Base-by-base conservation (phyloP, 768 basidiomycete species). In the Chiua virens region DNA sequence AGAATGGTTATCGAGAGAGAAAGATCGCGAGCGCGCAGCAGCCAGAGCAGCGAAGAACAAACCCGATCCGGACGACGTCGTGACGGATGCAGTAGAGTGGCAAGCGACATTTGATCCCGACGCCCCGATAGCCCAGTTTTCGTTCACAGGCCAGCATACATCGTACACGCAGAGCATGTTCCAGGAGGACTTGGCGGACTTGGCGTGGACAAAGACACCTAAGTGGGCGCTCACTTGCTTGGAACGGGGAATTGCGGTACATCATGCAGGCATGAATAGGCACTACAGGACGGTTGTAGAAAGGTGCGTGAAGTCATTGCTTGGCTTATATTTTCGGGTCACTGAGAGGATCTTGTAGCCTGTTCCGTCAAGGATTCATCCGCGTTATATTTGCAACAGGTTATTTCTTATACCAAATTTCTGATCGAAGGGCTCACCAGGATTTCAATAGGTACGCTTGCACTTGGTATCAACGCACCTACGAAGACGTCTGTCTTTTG, bases 401-500 rank as follows among this genome's bases (percentile, higher is more conserved):
- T 80, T 44, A 17, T 63, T 44, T 28, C 14, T 15, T 42, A 8
- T 25, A 47, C 3, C 3, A 18, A 4, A 1, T 10, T 27, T 44
- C 28, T 17, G 23, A 47, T 22, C 20, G 10, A 56, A 43, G 8
- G 15, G 4, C 13, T 54, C 22, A 58, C 14, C 9, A 15, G 32
- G 27, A 36, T 11, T 41, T 17, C 11, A 2, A n/a, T 45, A 82
- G 83, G 81, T 1, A 87, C 86, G 6, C 71, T 88, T 48, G 86
- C 87, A 1, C 71, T 89, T 14, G 87, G 87, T 50, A 89, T 89
- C 59, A 89, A 89, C 59, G 86, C 85, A 0, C 87, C 87, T 1
- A 76, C 84, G 0, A 85, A 79, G 58, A 84, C 87, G 0, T 74
- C 80, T 2, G 75, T 84, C 7, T 87, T 87, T 58, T 79, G 76